Evolutionary conservation across 2,329 filamentous ascomycete genomes (phyloP).

Genomic region (Metarhizium album): DNA sequence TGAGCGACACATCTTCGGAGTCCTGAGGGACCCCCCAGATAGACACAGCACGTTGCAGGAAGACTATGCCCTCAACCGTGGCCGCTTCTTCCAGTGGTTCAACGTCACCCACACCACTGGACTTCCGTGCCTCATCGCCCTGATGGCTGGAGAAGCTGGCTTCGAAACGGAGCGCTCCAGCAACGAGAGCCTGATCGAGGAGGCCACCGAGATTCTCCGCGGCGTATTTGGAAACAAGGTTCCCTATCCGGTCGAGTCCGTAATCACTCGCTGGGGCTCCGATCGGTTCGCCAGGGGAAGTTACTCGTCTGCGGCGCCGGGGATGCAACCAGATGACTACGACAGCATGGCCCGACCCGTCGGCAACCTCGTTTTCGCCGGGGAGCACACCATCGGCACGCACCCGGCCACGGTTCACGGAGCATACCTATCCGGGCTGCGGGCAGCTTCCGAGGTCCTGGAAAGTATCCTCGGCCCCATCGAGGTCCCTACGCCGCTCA

Average conservation of each 20-base stretch:
- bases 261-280: conserved; percentile 85
- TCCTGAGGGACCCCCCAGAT: conserved; percentile 64
- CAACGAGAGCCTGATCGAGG: conserved; percentile 65
- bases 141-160: conserved; percentile 94
- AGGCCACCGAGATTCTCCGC: conserved; percentile 69
- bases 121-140: conserved; percentile 72
- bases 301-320: conserved; percentile 85
- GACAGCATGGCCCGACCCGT: conserved; percentile 77
- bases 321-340: conserved; percentile 79
- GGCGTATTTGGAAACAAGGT: conserved; percentile 64
- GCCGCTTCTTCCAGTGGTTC: conserved; percentile 97
- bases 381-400: conserved; percentile 90
- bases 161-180: conserved; percentile 72
- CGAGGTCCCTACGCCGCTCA: conserved; percentile 61
- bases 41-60: conserved; percentile 63
- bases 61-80: conserved; percentile 68
- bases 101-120: conserved; percentile 88
- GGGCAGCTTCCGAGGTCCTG: conserved; percentile 78
- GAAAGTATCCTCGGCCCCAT: conserved; percentile 75
- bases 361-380: conserved; percentile 87
- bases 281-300: conserved; percentile 88
- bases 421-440: conserved; percentile 85
- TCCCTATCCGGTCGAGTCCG: conserved; percentile 69
- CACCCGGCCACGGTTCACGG: conserved; percentile 96
- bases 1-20: conserved; percentile 84